Percentiles rank a stretch among this genome's conserved stretches.
Evolutionary conservation across 495 filamentous ascomycete genomes (phyloP).

Genomic region (Aspergillus olivimuriae): DNA sequence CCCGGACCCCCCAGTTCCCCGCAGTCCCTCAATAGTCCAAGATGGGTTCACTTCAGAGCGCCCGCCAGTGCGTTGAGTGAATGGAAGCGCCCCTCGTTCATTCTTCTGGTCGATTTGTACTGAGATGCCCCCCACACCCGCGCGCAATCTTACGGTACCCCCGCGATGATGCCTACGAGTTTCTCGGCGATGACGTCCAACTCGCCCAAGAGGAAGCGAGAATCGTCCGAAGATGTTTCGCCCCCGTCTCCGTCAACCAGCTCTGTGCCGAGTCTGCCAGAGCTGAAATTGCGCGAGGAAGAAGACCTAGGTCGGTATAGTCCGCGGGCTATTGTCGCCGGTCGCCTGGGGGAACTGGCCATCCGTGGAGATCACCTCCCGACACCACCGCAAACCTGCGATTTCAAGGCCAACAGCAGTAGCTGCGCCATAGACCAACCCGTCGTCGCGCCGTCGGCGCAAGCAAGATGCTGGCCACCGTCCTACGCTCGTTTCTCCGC

Average conservation of each 20-base stretch:
- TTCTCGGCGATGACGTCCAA: constrained; percentile 16
- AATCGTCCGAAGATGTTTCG: constrained; percentile 28
- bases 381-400: constrained; percentile 22
- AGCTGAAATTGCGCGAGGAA: constrained; percentile 27
- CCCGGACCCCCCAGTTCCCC: constrained; percentile 4
- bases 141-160: constrained; percentile 14
- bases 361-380: constrained; percentile 41
- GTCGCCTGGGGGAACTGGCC: constrained; percentile 56
- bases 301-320: constrained; percentile 41
- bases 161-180: constrained; percentile 30
- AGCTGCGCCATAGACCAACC: constrained; percentile 10
- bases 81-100: not conserved
- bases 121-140: constrained; percentile 20
- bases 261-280: constrained; percentile 30
- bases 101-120: not conserved
- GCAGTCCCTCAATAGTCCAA: constrained; percentile 1
- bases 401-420: constrained; percentile 8
- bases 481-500: constrained; percentile 3
- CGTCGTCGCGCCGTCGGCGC: constrained; percentile 6
- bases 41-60: constrained; percentile 8
- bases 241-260: constrained; percentile 30
- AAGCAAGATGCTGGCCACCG: constrained; percentile 10
- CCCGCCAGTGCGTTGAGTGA: not conserved
- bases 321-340: constrained; percentile 57
- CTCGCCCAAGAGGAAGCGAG: constrained; percentile 40